Evolutionary conservation across 192 early-diverging fungal genomes (phyloP), one percentile per base, ranked within the genome.

Genomic region (Rhizophagus clarus): DNA sequence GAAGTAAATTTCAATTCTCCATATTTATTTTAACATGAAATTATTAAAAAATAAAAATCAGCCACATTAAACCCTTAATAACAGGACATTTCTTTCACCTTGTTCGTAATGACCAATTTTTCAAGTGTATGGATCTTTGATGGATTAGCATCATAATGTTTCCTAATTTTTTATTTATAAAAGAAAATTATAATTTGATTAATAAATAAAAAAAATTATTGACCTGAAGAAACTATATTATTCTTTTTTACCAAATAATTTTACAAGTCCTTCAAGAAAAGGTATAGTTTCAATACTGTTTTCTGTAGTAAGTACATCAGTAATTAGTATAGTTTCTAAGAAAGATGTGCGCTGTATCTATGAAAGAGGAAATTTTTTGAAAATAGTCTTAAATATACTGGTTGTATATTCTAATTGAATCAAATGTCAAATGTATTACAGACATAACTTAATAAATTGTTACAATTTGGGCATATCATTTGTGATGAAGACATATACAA

Each of bases 61-160:
- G 89, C 97, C 97, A 99, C 76, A 99, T 87, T 40, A 99, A 89
- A 22, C 95, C 96, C 82, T 96, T 94, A 28, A 95, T 94, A 66
- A 96, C 96, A 12, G 89, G 91, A 81, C 92, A 89, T 85, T 95
- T 94, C 86, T 94, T 94, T 93, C 92, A n/a, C 80, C 85, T 3
- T 87, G 72, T 85, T 99, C 97, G 14, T 85, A 11, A 87, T 82
- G 47, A 95, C 88, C 70, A 99, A 89, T 73, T 93, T 90, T 82
- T 99, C 90, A 76, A 99, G 91, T 32, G 96, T 99, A 26, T 87
- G 83, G 81, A 88, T 93, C 63, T 84, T 88, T 32, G 67, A 85
- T 32, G 94, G 93, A 83, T 94, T 89, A 83, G 86, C 82, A 20
- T 84, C 56, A 85, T 87, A 94, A 84, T 93, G 93, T 31, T 90